Evolutionary conservation across 2,329 filamentous ascomycete species (phyloP).

Genomic region (Lecanicillium sp.): DNA sequence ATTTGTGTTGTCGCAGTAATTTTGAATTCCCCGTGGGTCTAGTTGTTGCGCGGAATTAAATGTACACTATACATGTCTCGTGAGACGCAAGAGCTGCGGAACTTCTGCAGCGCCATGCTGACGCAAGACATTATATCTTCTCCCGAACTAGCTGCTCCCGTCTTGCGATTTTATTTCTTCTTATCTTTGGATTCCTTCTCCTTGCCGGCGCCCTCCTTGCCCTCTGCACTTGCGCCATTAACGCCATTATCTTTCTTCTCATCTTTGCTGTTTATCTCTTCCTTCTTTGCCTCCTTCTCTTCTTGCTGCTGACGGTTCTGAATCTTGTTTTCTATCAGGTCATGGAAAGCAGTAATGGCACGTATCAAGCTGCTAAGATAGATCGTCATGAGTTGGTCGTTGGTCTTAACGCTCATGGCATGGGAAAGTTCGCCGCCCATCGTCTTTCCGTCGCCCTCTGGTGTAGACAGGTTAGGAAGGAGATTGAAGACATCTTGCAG

Average conservation of each 20-base stretch:
- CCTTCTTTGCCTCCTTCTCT: slow-evolving; percentile 84
- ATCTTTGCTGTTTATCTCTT: slow-evolving; percentile 52
- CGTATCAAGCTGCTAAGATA: slow-evolving; percentile 95
- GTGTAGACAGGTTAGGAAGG: slow-evolving; percentile 87
- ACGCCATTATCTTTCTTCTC: slow-evolving; percentile 45
- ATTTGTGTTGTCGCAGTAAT: too few species aligned
- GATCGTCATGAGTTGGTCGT: slow-evolving; percentile 97
- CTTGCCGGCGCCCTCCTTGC: slow-evolving; percentile 43
- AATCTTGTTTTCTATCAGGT: slow-evolving; percentile 99
- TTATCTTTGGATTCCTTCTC: slow-evolving; percentile 48
- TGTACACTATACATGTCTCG: too few species aligned
- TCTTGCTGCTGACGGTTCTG: slow-evolving; percentile 97
- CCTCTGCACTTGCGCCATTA: slow-evolving; percentile 30
- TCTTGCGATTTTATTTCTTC: slow-evolving; percentile 26
- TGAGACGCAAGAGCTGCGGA: too few species aligned
- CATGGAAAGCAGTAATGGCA: slow-evolving; percentile 97
- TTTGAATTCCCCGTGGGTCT: neutral
- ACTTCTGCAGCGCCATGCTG: too few species aligned
- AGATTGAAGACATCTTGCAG: slow-evolving; percentile 99
- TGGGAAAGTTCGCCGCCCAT: slow-evolving; percentile 81
- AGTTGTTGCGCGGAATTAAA: neutral
- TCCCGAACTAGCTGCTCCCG: too few species aligned
- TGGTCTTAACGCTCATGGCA: slow-evolving; percentile 98
- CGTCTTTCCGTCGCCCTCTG: slow-evolving; percentile 55
- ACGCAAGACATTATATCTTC: too few species aligned